These are phyloP conservation scores for Colletotrichum sp. DNA, from an alignment of 2,329 filamentous ascomycete species.

Conservation along the genomic window DNA sequence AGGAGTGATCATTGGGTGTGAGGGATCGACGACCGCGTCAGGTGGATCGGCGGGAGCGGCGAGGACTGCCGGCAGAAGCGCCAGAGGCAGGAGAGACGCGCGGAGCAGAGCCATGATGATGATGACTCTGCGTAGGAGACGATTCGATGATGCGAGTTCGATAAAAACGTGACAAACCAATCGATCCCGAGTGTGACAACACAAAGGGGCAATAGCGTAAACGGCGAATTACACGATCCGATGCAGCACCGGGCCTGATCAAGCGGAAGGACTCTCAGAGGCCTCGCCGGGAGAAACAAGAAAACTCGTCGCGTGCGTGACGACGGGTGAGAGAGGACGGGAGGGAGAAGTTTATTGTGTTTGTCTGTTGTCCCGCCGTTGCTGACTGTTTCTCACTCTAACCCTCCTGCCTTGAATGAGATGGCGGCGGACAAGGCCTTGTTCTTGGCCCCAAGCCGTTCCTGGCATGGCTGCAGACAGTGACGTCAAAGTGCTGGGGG, in stretches of 20 bases:
- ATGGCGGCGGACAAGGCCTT: background rate
- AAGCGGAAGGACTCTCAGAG: background rate
- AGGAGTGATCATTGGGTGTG: constrained; percentile 29
- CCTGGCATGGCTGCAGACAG: background rate
- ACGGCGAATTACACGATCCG: background rate
- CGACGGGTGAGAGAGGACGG: background rate
- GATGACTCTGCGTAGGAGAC: background rate
- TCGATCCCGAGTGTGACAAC: background rate
- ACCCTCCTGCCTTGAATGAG: background rate
- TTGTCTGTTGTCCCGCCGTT: background rate
- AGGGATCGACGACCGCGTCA: background rate
- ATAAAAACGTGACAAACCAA: background rate
- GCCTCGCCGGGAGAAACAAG: background rate
- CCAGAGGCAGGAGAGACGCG: constrained; percentile 1
- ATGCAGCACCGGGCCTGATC: background rate
- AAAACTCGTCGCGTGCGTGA: background rate
- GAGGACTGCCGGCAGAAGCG: constrained; percentile 16
- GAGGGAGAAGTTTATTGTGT: background rate
- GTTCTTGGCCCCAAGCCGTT: background rate
- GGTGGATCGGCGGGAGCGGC: constrained; percentile 20
- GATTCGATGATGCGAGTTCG: background rate
- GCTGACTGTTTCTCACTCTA: background rate
- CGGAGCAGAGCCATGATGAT: constrained; percentile 3
- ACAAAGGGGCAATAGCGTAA: background rate
- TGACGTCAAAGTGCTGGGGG: constrained; percentile 17